phyloP scores from a whole-genome alignment of 345 rosid species.

The Ceriops tagal region DNA sequence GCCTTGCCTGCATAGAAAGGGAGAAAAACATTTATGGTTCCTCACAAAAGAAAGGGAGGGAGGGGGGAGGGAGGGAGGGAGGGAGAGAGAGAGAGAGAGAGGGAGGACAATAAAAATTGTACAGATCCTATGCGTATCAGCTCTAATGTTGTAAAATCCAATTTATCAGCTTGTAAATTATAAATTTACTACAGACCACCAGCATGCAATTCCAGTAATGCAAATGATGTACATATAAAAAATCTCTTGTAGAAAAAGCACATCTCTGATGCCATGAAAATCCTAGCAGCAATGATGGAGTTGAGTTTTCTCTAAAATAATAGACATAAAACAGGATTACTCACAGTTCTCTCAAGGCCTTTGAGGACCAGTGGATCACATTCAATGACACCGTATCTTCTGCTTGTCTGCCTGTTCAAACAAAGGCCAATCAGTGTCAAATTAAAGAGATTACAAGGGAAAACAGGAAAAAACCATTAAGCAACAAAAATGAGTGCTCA shows the following conservation, averaged over 20 bases:
- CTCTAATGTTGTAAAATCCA: not conserved
- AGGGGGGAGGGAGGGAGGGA: too few species aligned
- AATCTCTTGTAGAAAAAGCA: too few species aligned
- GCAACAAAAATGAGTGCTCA: slow-evolving; percentile 32
- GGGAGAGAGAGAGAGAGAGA: not conserved
- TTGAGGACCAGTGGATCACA: slow-evolving; percentile 79
- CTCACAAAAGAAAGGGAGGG: not conserved
- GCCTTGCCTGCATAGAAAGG: slow-evolving; percentile 68
- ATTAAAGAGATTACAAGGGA: slow-evolving; percentile 17
- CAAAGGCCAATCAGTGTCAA: slow-evolving; percentile 2
- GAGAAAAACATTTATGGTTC: slow-evolving; percentile 11
- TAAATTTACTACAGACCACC: not conserved
- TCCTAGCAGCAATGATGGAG: not conserved
- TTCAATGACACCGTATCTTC: slow-evolving; percentile 76
- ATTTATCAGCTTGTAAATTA: not conserved
- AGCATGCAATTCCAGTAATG: slow-evolving; percentile 3
- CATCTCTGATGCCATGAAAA: too few species aligned
- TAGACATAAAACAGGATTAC: slow-evolving; percentile 25
- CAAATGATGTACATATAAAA: not conserved
- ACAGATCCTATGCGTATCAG: not conserved
- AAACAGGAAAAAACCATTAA: not conserved
- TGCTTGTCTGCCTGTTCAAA: slow-evolving; percentile 51
- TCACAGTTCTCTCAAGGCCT: slow-evolving; percentile 86
- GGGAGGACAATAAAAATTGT: not conserved
- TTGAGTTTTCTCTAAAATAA: slow-evolving; percentile 1